Conservation (phyloP, 176 grass and related monocot species). For the Poa pratensis region DNA sequence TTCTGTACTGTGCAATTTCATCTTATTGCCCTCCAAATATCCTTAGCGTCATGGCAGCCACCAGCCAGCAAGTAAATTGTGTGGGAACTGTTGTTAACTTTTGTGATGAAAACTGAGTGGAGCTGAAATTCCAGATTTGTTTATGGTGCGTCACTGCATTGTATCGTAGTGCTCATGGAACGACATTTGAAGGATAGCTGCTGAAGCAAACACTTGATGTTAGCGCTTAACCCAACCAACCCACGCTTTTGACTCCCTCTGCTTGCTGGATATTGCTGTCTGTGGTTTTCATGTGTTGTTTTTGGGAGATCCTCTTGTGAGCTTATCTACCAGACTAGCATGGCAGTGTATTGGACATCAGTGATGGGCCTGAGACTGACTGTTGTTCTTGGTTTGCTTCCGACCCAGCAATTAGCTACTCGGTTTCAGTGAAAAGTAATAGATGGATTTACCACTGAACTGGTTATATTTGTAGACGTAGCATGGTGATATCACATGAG, state of each 20-base stretch:
- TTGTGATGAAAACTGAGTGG: background rate
- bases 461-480: background rate
- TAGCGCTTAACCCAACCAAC: background rate
- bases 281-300: background rate
- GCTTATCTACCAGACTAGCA: conserved; percentile 28
- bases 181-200: conserved; percentile 19
- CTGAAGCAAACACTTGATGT: conserved; percentile 13
- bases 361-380: conserved; percentile 21
- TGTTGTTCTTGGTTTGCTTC: conserved; percentile 25
- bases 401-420: background rate
- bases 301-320: background rate
- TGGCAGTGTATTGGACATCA: conserved; percentile 31
- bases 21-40: conserved; percentile 5
- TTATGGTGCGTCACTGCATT: background rate
- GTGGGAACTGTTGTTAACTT: background rate
- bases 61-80: background rate
- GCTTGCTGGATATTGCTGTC: conserved; percentile 17
- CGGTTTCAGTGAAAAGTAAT: background rate
- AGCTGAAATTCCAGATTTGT: conserved; percentile 35
- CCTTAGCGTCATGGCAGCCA: background rate
- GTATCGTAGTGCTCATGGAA: background rate
- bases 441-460: conserved; percentile 16
- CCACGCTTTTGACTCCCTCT: background rate
- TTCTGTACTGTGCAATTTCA: background rate
- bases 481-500: conserved; percentile 12